Evolutionary conservation across 345 rosid species (phyloP), one percentile per base, ranked within the genome.

Genomic region (Punica granatum): DNA sequence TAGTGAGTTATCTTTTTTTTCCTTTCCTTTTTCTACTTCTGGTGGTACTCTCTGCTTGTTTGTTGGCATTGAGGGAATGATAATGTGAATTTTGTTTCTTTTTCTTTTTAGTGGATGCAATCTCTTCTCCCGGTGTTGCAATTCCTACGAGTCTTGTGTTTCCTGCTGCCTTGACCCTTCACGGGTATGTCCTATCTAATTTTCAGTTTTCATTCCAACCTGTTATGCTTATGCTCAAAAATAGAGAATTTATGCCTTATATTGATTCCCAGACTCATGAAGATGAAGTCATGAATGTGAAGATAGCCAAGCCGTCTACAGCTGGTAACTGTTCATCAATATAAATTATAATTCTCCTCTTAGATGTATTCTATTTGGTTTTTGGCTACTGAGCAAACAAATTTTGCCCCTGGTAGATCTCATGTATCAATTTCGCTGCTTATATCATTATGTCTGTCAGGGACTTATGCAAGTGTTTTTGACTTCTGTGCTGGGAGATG

Each of bases 401-500:
- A 26, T 4, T 23, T n/a, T 7, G 21, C 30, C 30, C 6, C 1
- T 9, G 33, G 23, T 25, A 26, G 33, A 54, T 54, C 60, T 54
- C 46, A 36, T 16, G 0, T 1, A 18, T n/a, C 0, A 21, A 19
- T 37, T 39, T 23, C 42, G 13, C 66, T 63, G 13, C 25, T 34
- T 30, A 31, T 21, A 63, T 42, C 16, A 63, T 66, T 25, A 67
- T 42, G 21, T 60, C 67, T 74, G 37, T 10, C 90, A 90, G 97
- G 90, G 67, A 83, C 84, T 41, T 94, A 85, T 77, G 67, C 49
- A 34, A 85, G 79, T 68, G 88, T 89, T n/a, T 94, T 94, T 78
- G 92, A 91, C 72, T 94, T 83, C 75, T 94, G 97, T 80, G 77
- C 96, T 67, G 96, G 96, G 73, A 91, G 96, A 75, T 94, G 99